Evolutionary conservation across 2,329 filamentous ascomycete genomes (phyloP), one percentile per base, ranked within the genome.

Genomic region (Plenodomus biglobosus): DNA sequence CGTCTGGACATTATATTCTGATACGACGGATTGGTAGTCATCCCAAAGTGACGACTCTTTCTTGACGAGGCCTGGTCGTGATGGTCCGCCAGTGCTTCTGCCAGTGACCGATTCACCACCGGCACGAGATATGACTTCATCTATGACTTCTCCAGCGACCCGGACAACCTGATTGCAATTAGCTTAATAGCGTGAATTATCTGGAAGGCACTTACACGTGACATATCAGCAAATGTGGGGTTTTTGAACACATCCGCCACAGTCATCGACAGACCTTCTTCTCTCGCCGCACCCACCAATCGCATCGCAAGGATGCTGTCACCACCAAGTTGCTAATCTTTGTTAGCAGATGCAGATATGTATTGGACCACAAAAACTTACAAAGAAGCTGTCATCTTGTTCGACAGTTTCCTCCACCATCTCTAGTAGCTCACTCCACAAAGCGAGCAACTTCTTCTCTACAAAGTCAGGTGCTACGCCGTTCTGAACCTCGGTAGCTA

Each of bases 161-260:
- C 65, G 64, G 17, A 69, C 66, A 38, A 68, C 63, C 63, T 66
- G 10, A n/a, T 16, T 10, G 32, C 61, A 38, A 64, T 56, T 39
- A 27, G 15, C 19, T 8, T 22, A 1, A 27, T 3, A 8, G 13
- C 27, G 3, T 15, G 27, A 6, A 32, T 3, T 3, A 10, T 15
- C 8, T 21, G 8, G 8, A 22, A 3, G 18, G 2, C 17, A 49
- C 58, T 55, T 55, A 65, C 64, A 36, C 62, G 58, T 17, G 66
- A 55, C 65, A 69, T 67, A 27, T 70, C 66, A 3, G 62, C 57
- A 34, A 70, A 68, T 3, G 60, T 68, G 1, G 66, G 65, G 38
- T 69, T 67, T 39, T 64, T 65, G 55, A 70, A 68, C 17, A 69
- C 61, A 45, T 70, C 66, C 8, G 67, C 67, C 3, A 70, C 67